Evolutionary conservation across 1,284 basidiomycete genomes (phyloP), one percentile per base, ranked within the genome.

Genomic region (Irpex lacteus): DNA sequence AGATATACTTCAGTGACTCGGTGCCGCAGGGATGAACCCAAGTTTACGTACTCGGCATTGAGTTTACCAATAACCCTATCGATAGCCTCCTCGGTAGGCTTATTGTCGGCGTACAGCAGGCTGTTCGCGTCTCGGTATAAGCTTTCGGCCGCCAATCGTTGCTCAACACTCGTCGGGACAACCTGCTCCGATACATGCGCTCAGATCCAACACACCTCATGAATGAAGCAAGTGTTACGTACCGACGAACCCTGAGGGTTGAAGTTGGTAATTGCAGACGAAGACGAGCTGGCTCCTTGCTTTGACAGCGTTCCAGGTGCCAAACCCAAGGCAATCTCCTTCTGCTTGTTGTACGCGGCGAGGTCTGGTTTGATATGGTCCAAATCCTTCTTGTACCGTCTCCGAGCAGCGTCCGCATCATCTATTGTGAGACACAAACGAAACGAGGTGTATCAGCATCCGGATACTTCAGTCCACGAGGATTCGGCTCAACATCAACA

Each of bases 21-120:
- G 19, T 19, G 8, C 15, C 18, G 49, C 36, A 11, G 60, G 37
- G 60, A 60, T 34, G 21, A 18, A n/a, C 8, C 59, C 18, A 21
- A 2, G 18, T 13, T 52, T 8, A 88, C 94, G 68, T 77, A 94
- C 96, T 98, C 97, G 77, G 85, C 82, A 74, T 98, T 99, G 71
- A 99, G 89, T 78, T 98, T 97, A 64, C 85, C 80, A 19, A 98
- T 89, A 15, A 99, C 91, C 21, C 94, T 81, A 76, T 99, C 98
- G 67, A 99, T 92, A 3, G 95, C 96, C 55, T 97, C 96, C 71
- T 99, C 96, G 40, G 84, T 88, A 0, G 97, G 98, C 72, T 95
- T 96, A 80, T 88, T 95, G 74, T 98, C 95, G 1, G 94, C 97
- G 73, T 98, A 98, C 13, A 94, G 82, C 53, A 98, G 80, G 9